These are phyloP conservation scores for Globisporangium spinosum DNA, from an alignment of 352 stramenopile genomes.

Conservation along the genomic window DNA sequence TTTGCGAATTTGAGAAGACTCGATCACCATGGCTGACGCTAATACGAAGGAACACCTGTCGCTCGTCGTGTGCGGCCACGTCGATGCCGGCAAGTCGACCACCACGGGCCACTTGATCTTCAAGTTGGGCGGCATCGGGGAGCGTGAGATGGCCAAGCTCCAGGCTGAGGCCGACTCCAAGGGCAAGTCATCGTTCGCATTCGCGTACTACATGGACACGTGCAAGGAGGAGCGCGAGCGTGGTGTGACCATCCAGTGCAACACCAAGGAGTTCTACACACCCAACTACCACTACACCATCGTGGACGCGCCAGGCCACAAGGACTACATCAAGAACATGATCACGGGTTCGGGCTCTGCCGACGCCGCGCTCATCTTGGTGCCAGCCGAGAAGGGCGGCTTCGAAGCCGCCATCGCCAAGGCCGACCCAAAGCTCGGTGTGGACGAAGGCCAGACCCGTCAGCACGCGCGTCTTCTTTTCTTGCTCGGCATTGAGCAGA, in stretches of 20 bases:
- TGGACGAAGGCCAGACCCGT: slow-evolving; percentile 82
- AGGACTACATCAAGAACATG: slow-evolving; percentile 99
- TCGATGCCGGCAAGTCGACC: slow-evolving; percentile 98
- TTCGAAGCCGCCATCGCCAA: slow-evolving; percentile 97
- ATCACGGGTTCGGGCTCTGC: slow-evolving; percentile 98
- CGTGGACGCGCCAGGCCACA: slow-evolving; percentile 97
- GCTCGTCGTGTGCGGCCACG: slow-evolving; percentile 95
- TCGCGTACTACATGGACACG: slow-evolving; percentile 98
- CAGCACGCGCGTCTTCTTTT: slow-evolving; percentile 96
- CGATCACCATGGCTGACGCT: slow-evolving; percentile 28
- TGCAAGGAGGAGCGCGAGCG: slow-evolving; percentile 97
- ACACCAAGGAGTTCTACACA: slow-evolving; percentile 97
- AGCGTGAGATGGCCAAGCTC: slow-evolving; percentile 99
- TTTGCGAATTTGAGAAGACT: slow-evolving; percentile 13
- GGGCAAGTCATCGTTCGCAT: slow-evolving; percentile 98
- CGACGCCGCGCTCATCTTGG: slow-evolving; percentile 95
- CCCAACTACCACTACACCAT: slow-evolving; percentile 97
- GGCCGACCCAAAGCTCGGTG: slow-evolving; percentile 11
- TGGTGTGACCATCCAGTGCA: slow-evolving; percentile 98
- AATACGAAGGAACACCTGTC: slow-evolving; percentile 85
- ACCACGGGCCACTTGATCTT: slow-evolving; percentile 99
- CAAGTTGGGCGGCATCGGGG: slow-evolving; percentile 98
- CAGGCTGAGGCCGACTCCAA: slow-evolving; percentile 96
- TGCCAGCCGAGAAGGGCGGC: slow-evolving; percentile 89
- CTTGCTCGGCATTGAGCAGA: slow-evolving; percentile 96